Base-by-base conservation (phyloP, 2,329 filamentous ascomycete species). In the Laburnicola sp. region DNA sequence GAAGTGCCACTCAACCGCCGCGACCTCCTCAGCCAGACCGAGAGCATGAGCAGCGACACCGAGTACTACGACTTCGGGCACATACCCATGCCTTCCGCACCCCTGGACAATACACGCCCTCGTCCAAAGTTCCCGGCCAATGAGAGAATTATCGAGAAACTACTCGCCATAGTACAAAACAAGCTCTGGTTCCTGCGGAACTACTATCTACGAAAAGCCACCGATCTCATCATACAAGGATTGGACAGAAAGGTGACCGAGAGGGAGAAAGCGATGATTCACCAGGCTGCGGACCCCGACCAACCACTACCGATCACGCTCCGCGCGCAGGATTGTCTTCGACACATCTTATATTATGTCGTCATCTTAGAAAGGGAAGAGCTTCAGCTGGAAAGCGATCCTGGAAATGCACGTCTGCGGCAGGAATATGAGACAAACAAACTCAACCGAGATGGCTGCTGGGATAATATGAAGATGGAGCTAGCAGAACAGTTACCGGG, bases 401-500 rank as follows among this genome's bases (percentile, higher is more conserved):
- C 23, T 2, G 4, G n/a, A 7, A 21, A 10, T 11, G 31, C 3
- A 1, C 1, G 9, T 4, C 22, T 23, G 4, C 6, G 10, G 6
- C 8, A 5, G 25, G 34, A 45, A 31, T 31, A 27, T 6, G 30
- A 3, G 28, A 25, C 26, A 5, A 34, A 44, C 21, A 8, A 30
- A 16, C 2, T 1, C 2, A 38, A 30, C 21, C 34, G 34, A 5
- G 25, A 5, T 21, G n/a, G 3, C 1, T 16, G 26, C 2, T 45
- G 43, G 43, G 25, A 22, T n/a, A 30, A 22, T n/a, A 8, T 45
- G 23, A 30, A 16, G 43, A 8, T 6, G 25, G 43, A 45, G 9
- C 36, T 45, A 23, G 43, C 25, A 16, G 43, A 23, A 16, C 34
- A 45, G 34, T n/a, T 45, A 7, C 43, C 43, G 7, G 43, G 43